Evolutionary conservation across 257 asterid species (phyloP).

Genomic region (Marsdenia floribunda): DNA sequence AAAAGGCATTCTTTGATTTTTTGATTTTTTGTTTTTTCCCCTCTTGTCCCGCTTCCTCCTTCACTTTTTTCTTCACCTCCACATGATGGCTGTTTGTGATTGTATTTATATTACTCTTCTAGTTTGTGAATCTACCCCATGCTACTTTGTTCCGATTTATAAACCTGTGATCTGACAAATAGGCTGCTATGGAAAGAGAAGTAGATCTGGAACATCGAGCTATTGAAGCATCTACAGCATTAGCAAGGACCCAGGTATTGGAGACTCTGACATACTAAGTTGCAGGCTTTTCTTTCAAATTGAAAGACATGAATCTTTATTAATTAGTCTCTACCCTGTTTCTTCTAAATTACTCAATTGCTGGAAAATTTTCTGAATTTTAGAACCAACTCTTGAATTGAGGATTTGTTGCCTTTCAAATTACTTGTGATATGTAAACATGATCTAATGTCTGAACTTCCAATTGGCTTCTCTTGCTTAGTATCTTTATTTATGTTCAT

Average conservation of each 20-base stretch:
- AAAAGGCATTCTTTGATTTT: constrained; percentile 2
- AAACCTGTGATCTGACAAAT: constrained; percentile 19
- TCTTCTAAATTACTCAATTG: not conserved
- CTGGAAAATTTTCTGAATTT: not conserved
- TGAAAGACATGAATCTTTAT: constrained; percentile 3
- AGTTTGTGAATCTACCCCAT: not conserved
- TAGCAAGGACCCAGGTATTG: constrained; percentile 91
- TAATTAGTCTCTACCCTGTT: not conserved
- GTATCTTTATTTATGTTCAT: not conserved
- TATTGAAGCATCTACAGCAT: constrained; percentile 85
- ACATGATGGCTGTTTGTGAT: not conserved
- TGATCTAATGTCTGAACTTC: not conserved
- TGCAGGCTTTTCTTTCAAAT: not conserved
- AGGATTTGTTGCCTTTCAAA: not conserved
- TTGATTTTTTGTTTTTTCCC: not conserved
- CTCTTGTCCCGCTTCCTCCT: not conserved
- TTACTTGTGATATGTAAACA: not conserved
- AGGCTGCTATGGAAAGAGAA: constrained; percentile 99
- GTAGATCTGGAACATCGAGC: constrained; percentile 96
- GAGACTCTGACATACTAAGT: constrained; percentile 13
- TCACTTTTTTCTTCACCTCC: constrained; percentile 3
- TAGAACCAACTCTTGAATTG: not conserved
- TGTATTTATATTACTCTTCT: not conserved
- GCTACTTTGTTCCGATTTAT: not conserved
- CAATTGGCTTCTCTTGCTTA: not conserved